A percentile compares a stretch with the other conserved stretches of the same genome.
phyloP scores from a whole-genome alignment of 192 early-diverging fungal species.

The Backusella sp. region DNA sequence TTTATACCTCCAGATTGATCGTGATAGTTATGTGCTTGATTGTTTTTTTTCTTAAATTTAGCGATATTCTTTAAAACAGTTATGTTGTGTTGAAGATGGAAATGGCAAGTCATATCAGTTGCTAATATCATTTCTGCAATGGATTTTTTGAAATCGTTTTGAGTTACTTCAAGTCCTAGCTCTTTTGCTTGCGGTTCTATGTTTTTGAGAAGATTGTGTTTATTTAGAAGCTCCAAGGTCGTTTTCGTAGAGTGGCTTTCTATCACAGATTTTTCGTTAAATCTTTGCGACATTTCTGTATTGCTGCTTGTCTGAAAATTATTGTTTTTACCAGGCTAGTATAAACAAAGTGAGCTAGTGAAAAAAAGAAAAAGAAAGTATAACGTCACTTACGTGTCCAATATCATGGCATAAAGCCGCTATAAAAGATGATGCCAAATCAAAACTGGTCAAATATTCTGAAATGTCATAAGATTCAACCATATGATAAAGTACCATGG shows the following conservation, averaged over 20 bases:
- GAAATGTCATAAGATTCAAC: conserved; percentile 64
- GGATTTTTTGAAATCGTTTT: conserved; percentile 37
- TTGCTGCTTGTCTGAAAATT: conserved; percentile 84
- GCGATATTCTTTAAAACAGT: conserved; percentile 36
- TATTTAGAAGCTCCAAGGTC: conserved; percentile 65
- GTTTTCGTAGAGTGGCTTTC: conserved; percentile 83
- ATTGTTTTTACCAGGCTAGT: conserved; percentile 89
- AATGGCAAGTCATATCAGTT: conserved; percentile 92
- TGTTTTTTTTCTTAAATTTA: conserved; percentile 2
- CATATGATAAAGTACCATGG: conserved; percentile 78
- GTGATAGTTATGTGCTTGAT: no score
- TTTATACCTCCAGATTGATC: neutral
- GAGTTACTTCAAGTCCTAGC: conserved; percentile 47
- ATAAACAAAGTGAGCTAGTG: conserved; percentile 14
- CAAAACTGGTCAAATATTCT: conserved; percentile 64
- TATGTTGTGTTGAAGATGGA: conserved; percentile 56
- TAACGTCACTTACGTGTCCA: conserved; percentile 61
- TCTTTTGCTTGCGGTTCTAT: conserved; percentile 46
- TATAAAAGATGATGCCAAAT: conserved; percentile 75
- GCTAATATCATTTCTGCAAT: conserved; percentile 77
- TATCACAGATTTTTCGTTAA: conserved; percentile 78
- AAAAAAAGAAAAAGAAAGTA: conserved; percentile 16
- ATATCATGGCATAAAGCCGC: conserved; percentile 90
- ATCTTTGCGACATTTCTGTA: conserved; percentile 68
- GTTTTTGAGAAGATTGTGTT: conserved; percentile 68